Evolutionary conservation across 352 stramenopile genomes (phyloP).

Genomic region (Plasmopara viticola): DNA sequence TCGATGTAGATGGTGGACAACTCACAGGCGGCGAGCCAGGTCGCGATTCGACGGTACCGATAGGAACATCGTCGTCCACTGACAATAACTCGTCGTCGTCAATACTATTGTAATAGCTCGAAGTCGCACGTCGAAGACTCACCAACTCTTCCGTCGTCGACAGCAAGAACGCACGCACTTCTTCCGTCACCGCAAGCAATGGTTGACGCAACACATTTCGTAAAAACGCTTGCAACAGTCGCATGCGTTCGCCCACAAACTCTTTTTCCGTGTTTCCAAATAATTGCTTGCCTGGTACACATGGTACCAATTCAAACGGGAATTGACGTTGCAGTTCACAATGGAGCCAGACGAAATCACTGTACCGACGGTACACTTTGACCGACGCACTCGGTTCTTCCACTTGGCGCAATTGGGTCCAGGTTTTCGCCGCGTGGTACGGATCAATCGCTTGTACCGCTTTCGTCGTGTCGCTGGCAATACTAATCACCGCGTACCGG

Average conservation of each 20-base stretch:
- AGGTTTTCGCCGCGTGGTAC: slow-evolving; percentile 68
- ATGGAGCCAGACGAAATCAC: slow-evolving; percentile 83
- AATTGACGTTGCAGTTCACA: slow-evolving; percentile 56
- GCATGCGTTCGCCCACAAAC: slow-evolving; percentile 83
- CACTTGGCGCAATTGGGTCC: slow-evolving; percentile 68
- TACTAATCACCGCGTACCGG: slow-evolving; percentile 76
- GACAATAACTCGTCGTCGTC: slow-evolving; percentile 40
- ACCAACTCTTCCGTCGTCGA: slow-evolving; percentile 80
- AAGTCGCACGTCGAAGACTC: slow-evolving; percentile 47
- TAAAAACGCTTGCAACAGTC: slow-evolving; percentile 69
- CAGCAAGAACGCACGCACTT: slow-evolving; percentile 67
- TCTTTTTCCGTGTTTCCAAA: slow-evolving; percentile 84
- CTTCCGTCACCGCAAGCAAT: slow-evolving; percentile 54
- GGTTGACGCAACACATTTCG: slow-evolving; percentile 65
- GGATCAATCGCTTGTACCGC: slow-evolving; percentile 42
- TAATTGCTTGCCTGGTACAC: slow-evolving; percentile 66
- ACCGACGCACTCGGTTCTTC: slow-evolving; percentile 65
- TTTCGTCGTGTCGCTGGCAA: slow-evolving; percentile 47
- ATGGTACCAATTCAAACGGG: slow-evolving; percentile 69
- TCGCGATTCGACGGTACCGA: slow-evolving; percentile 26
- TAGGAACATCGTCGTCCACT: slow-evolving; percentile 30
- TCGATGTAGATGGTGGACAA: slow-evolving; percentile 16
- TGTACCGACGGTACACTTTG: slow-evolving; percentile 82
- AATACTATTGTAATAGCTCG: slow-evolving; percentile 31
- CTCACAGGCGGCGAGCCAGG: slow-evolving; percentile 14